Conservation (phyloP, 257 asterid species). For the Solanum paucissectum region DNA sequence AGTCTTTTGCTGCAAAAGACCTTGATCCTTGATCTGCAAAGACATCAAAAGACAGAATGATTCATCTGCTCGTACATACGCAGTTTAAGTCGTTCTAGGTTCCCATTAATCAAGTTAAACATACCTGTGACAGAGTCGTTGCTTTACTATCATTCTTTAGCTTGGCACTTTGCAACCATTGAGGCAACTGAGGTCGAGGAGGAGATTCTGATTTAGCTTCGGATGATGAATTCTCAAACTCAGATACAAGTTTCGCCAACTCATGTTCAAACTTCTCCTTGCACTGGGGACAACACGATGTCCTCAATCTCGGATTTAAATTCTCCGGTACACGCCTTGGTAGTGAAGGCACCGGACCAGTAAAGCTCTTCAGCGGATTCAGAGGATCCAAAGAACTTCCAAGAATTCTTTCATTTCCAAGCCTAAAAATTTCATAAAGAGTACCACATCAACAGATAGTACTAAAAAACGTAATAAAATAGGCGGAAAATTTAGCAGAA, state of each 20-base stretch:
- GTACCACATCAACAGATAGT: neutral
- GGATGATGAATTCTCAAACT: constrained; percentile 43
- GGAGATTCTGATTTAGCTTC: constrained; percentile 32
- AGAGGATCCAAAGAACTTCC: constrained; percentile 34
- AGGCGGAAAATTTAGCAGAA: neutral
- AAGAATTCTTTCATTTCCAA: constrained; percentile 45
- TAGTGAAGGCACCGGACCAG: constrained; percentile 19
- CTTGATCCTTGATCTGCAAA: constrained; percentile 45
- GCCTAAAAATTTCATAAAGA: constrained; percentile 20
- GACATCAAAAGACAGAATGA: neutral
- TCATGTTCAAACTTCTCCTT: constrained; percentile 47
- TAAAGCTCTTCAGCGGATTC: constrained; percentile 30
- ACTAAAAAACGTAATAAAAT: neutral
- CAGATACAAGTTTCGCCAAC: constrained; percentile 38
- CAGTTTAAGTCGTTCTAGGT: neutral
- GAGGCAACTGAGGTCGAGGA: constrained; percentile 46
- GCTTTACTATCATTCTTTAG: constrained; percentile 24
- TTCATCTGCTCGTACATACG: neutral
- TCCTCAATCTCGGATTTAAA: constrained; percentile 24
- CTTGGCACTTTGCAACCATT: constrained; percentile 76
- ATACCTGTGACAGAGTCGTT: constrained; percentile 41
- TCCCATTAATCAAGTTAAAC: neutral
- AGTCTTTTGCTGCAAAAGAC: constrained; percentile 45
- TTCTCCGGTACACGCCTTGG: constrained; percentile 28
- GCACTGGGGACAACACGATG: constrained; percentile 48